Evolutionary conservation across 164 flowering plant species (phyloP), one percentile per base, ranked within the genome.

Genomic region (Santalum album): DNA sequence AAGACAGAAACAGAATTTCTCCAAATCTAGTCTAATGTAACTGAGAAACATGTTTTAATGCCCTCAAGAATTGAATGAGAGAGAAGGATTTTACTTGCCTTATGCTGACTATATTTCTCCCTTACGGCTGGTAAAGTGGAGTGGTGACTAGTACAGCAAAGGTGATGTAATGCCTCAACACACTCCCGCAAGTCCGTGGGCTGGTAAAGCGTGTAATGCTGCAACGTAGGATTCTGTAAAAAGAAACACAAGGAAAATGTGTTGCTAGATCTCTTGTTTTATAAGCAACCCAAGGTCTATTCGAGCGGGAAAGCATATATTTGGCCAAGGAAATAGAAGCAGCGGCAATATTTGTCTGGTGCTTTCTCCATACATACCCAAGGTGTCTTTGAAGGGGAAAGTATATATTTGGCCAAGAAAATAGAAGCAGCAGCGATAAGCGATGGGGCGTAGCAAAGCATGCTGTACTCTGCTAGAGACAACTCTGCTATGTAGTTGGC

Each of bases 281-380:
- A 29, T n/a, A n/a, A n/a, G n/a, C n/a, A 46, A 94, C 99, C 99
- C 99, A 94, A 29, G 99, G 99, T 59, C 72, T 82, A 63, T 67
- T 76, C 10, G 80, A 65, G 1, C 95, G 99, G 21, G 48, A 32
- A 25, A 90, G 72, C 20, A 90, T 79, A 38, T 51, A 85, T 27
- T 65, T 80, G 54, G 97, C 92, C 71, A 94, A 56, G 75, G 90
- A 94, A 54, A 87, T 70, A 12, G 95, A 75, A 7, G 96, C 81
- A 34, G 99, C 97, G 24, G 97, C 97, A 43, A 81, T 65, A 58
- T 20, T 34, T 1, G 12, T 14, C 14, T 20, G 2, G 21, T 24
- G 7, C 1, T 6, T 25, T n/a, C 23, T 10, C 6, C 0, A n/a
- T 27, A 64, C 82, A 25, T 78, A 94, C 99, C 99, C 99, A 94